Conservation (phyloP, 2,329 filamentous ascomycete genomes). For the Hymenoscyphus linearis region DNA sequence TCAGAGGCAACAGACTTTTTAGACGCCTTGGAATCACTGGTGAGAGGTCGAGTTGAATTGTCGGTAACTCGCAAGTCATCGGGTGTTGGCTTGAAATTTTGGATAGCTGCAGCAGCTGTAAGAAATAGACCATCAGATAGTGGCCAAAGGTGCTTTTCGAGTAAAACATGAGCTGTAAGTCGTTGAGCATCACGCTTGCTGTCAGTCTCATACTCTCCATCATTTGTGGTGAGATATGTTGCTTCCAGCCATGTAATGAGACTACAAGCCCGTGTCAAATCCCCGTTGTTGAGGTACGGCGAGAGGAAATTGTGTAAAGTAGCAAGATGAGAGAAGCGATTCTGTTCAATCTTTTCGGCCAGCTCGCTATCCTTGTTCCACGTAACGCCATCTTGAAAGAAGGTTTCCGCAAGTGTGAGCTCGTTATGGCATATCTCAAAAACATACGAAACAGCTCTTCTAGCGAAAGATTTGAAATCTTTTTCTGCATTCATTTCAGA, state of each 20-base stretch:
- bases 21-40: conserved; percentile 35
- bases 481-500: conserved; percentile 24
- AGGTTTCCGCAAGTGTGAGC: conserved; percentile 24
- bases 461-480: conserved; percentile 29
- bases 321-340: conserved; percentile 25
- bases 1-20: conserved; percentile 2
- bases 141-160: conserved; percentile 30
- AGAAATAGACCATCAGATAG: conserved; percentile 29
- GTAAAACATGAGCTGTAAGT: conserved; percentile 24
- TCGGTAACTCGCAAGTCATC: conserved; percentile 26
- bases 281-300: conserved; percentile 26
- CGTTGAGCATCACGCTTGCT: conserved; percentile 20
- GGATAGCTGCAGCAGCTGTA: conserved; percentile 28
- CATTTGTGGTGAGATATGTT: conserved; percentile 25
- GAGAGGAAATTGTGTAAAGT: conserved; percentile 25
- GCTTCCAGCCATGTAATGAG: conserved; percentile 30
- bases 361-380: conserved; percentile 27
- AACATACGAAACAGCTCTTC: conserved; percentile 27
- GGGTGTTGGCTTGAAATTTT: conserved; percentile 27
- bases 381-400: conserved; percentile 28
- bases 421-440: conserved; percentile 32
- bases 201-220: conserved; percentile 23
- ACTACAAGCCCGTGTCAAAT: conserved; percentile 25
- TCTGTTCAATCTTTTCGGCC: conserved; percentile 27
- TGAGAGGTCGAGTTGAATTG: conserved; percentile 33